Evolutionary conservation across 2,329 filamentous ascomycete species (phyloP).

Genomic region (Colletotrichum aenigma): DNA sequence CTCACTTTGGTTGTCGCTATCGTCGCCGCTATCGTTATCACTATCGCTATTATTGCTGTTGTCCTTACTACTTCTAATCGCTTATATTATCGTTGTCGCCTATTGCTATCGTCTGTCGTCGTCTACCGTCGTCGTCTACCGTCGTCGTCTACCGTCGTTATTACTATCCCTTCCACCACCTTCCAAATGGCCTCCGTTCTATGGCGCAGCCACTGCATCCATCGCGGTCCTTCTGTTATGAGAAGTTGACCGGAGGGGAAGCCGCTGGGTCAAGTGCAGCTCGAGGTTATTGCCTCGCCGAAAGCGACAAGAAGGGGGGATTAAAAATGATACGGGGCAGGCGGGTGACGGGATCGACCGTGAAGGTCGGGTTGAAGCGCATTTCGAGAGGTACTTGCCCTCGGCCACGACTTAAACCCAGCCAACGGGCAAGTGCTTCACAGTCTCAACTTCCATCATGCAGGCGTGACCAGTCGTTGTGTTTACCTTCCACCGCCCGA

Average conservation of each 20-base stretch:
- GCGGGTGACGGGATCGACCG: not conserved
- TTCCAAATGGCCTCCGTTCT: not conserved
- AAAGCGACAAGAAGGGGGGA: too few relatives aligned
- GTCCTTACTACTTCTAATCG: too few relatives aligned
- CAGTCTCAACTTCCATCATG: not conserved
- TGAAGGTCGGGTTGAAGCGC: not conserved
- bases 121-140: too few relatives aligned
- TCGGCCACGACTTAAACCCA: not conserved
- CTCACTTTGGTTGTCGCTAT: not conserved
- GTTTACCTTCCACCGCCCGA: not conserved
- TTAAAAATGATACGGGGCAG: too few relatives aligned
- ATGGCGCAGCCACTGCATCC: not conserved
- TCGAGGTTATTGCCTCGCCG: too few relatives aligned
- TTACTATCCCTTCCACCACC: not conserved
- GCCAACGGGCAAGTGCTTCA: not conserved
- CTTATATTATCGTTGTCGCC: too few relatives aligned
- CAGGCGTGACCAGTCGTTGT: not conserved
- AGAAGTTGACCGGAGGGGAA: not conserved
- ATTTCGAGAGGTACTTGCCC: not conserved
- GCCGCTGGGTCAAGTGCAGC: too few relatives aligned
- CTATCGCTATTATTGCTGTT: too few relatives aligned
- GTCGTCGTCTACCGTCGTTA: too few relatives aligned
- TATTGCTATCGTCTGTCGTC: too few relatives aligned
- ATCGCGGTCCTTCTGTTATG: not conserved
- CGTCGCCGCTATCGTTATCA: too few relatives aligned